Evolutionary conservation across 148 eudicot species (phyloP).

Genomic region (Rheum nobile): DNA sequence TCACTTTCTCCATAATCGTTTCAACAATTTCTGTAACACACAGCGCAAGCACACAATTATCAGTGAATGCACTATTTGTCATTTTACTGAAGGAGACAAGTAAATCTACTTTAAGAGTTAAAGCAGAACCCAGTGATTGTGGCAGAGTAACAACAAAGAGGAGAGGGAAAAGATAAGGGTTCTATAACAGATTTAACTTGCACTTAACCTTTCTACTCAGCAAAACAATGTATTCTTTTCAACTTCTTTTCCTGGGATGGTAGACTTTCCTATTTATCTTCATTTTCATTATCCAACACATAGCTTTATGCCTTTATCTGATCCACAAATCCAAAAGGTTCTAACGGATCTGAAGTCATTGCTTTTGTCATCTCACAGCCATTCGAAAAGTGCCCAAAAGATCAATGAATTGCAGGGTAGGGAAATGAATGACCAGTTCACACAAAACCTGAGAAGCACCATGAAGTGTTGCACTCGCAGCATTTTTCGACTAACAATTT

Average conservation of each 20-base stretch:
- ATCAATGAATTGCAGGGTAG: background rate
- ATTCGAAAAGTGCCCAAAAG: background rate
- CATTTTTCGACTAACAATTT: too few relatives aligned
- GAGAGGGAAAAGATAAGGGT: background rate
- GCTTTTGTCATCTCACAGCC: background rate
- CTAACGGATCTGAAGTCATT: background rate
- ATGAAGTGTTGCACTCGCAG: background rate
- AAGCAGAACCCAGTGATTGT: background rate
- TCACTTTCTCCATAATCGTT: background rate
- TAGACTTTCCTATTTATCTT: background rate
- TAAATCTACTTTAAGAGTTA: background rate
- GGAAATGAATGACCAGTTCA: background rate
- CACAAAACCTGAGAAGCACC: background rate
- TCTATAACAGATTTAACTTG: background rate
- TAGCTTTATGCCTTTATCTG: background rate
- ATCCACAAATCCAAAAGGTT: background rate
- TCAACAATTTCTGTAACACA: background rate
- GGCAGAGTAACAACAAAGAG: background rate
- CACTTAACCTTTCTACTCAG: background rate
- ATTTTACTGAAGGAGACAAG: background rate
- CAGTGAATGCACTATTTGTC: background rate
- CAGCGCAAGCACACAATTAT: background rate
- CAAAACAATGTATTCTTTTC: too few relatives aligned
- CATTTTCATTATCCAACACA: background rate
- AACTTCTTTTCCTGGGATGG: background rate